phyloP scores from a whole-genome alignment of 192 early-diverging fungal species.

The Podila horticola region DNA sequence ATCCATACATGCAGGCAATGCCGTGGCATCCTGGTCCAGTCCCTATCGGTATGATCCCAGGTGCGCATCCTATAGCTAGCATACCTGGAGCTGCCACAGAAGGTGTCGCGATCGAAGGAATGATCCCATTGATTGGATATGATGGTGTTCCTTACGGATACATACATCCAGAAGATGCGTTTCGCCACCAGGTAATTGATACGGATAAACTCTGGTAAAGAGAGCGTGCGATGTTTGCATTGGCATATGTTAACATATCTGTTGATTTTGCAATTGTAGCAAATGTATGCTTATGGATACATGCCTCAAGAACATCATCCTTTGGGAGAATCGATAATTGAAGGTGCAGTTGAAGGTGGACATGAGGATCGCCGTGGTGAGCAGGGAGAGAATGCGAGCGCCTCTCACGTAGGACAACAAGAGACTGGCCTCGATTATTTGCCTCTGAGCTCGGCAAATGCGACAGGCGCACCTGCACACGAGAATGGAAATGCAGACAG shows the following conservation, averaged over 20 bases:
- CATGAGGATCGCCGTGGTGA: too few relatives aligned
- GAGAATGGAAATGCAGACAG: too few relatives aligned
- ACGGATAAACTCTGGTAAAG: background rate
- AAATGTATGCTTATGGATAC: slow-evolving; percentile 29
- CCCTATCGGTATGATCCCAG: slow-evolving; percentile 20
- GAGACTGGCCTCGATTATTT: too few relatives aligned
- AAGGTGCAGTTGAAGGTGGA: too few relatives aligned
- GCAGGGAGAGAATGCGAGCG: too few relatives aligned
- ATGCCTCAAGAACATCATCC: slow-evolving; percentile 18
- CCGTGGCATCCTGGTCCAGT: slow-evolving; percentile 39
- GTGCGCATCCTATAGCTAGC: slow-evolving; percentile 6
- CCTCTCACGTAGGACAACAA: too few relatives aligned
- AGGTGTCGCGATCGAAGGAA: slow-evolving; percentile 24
- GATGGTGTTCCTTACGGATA: slow-evolving; percentile 42
- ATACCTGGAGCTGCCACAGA: slow-evolving; percentile 1
- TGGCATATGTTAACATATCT: background rate
- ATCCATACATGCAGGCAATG: slow-evolving; percentile 30
- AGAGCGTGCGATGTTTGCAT: background rate
- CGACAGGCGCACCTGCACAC: too few relatives aligned
- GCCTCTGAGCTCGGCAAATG: too few relatives aligned
- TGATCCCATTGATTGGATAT: slow-evolving; percentile 37
- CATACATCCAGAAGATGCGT: slow-evolving; percentile 31
- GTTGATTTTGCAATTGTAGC: background rate
- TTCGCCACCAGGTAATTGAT: slow-evolving; percentile 29
- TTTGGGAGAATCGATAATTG: background rate